Conservation (phyloP, 1,139 yeast species). For the Yamadazyma sp. region DNA sequence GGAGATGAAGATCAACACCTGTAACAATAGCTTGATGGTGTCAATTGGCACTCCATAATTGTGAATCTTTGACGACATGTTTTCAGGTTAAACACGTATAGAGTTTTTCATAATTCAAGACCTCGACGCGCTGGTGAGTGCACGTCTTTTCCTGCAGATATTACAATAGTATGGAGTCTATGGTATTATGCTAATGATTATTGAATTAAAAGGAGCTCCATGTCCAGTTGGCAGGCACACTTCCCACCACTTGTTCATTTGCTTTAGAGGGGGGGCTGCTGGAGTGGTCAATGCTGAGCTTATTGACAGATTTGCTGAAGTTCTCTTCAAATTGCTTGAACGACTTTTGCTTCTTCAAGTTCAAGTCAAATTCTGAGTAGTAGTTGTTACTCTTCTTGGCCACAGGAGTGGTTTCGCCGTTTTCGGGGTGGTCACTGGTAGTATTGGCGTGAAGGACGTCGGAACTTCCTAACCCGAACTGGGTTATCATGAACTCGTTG, state of each 20-base stretch:
- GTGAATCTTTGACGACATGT: conserved; percentile 1
- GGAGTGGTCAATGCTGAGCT: neutral
- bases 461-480: conserved; percentile 32
- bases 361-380: conserved; percentile 2
- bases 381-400: conserved; percentile 1
- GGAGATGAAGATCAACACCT: conserved; percentile 62
- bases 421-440: neutral
- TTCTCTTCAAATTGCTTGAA: conserved; percentile 2
- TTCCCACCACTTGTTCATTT: conserved; percentile 18
- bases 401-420: neutral
- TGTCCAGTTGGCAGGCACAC: conserved; percentile 77
- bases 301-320: neutral
- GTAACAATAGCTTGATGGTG: conserved; percentile 52
- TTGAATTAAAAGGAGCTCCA: conserved; percentile 36
- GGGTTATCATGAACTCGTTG: conserved; percentile 47
- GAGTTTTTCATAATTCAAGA: conserved; percentile 1
- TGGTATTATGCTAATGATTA: neutral
- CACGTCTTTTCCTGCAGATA: too few relatives aligned
- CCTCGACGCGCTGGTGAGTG: neutral
- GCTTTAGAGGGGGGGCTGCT: neutral
- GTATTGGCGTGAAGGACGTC: neutral
- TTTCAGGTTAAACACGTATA: conserved; percentile 1
- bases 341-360: conserved; percentile 1
- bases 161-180: too few relatives aligned
- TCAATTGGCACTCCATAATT: conserved; percentile 33